A percentile compares a stretch with the other conserved stretches of the same genome.
phyloP scores from a whole-genome alignment of 2,329 filamentous ascomycete species.

The Magnaporthiopsis rhizophila region DNA sequence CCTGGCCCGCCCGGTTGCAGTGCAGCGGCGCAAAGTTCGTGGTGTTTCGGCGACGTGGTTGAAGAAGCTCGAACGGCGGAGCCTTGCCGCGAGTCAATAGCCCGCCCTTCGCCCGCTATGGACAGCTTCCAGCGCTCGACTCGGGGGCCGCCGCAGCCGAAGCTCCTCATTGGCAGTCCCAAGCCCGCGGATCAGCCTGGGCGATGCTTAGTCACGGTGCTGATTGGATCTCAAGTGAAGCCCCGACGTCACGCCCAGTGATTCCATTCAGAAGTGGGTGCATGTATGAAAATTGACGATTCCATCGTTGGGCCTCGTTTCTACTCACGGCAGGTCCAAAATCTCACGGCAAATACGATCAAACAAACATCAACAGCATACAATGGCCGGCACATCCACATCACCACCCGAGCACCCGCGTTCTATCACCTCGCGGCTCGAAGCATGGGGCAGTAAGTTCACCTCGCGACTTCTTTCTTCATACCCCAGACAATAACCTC shows the following conservation, averaged over 20 bases:
- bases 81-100: neutral
- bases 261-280: constrained; percentile 1
- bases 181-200: neutral
- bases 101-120: neutral
- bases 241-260: constrained; percentile 1
- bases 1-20: neutral
- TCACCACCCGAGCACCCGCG: neutral
- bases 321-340: no score
- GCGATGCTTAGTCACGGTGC: constrained; percentile 2
- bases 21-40: neutral
- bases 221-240: neutral
- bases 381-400: neutral
- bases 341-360: no score
- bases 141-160: neutral
- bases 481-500: neutral
- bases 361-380: neutral
- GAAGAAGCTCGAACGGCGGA: neutral
- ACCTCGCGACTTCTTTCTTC: neutral
- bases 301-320: neutral
- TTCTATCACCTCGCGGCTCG: constrained; percentile 9
- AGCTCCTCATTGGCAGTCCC: neutral
- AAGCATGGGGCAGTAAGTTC: constrained; percentile 19
- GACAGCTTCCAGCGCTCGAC: neutral
- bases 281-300: neutral
- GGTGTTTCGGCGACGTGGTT: neutral